Conservation (phyloP, 1,139 yeast species). For the Suhomyces wounanorum region DNA sequence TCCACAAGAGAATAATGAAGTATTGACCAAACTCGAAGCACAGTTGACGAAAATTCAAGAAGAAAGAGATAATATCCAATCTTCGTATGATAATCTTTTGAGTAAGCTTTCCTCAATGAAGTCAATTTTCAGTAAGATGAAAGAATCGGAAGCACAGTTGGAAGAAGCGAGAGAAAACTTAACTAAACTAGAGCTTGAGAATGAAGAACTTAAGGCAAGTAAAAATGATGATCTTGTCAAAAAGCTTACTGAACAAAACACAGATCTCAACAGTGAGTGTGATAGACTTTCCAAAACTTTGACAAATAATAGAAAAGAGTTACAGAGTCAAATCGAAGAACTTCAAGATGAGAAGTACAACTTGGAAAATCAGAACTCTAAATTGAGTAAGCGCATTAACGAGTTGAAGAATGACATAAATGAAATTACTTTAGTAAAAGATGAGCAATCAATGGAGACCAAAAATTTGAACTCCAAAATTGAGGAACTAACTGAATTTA, state of each 20-base stretch:
- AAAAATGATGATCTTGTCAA: conserved; percentile 17
- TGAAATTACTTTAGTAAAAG: conserved; percentile 48
- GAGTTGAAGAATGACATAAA: conserved; percentile 46
- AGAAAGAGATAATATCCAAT: conserved; percentile 69
- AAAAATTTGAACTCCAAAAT: conserved; percentile 44
- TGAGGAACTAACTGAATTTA: conserved; percentile 44
- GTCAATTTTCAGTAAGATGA: conserved; percentile 71
- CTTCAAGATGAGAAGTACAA: conserved; percentile 51
- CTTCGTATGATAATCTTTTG: conserved; percentile 73
- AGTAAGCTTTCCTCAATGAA: conserved; percentile 82
- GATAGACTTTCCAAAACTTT: conserved; percentile 59
- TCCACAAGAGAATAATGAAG: neutral
- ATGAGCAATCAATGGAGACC: conserved; percentile 50
- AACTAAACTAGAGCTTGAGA: conserved; percentile 29
- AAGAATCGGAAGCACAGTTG: conserved; percentile 71
- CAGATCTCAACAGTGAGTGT: conserved; percentile 64
- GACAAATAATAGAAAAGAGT: conserved; percentile 47
- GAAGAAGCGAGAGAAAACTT: conserved; percentile 51
- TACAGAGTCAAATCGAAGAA: conserved; percentile 41
- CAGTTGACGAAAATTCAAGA: conserved; percentile 18
- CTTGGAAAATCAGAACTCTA: conserved; percentile 40
- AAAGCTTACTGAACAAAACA: conserved; percentile 52
- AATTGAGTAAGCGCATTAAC: conserved; percentile 35
- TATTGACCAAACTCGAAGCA: neutral
- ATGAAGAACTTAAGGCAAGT: conserved; percentile 21